These are phyloP conservation scores for Cercis canadensis DNA, from an alignment of 306 rosid species.

Conservation along the genomic window DNA sequence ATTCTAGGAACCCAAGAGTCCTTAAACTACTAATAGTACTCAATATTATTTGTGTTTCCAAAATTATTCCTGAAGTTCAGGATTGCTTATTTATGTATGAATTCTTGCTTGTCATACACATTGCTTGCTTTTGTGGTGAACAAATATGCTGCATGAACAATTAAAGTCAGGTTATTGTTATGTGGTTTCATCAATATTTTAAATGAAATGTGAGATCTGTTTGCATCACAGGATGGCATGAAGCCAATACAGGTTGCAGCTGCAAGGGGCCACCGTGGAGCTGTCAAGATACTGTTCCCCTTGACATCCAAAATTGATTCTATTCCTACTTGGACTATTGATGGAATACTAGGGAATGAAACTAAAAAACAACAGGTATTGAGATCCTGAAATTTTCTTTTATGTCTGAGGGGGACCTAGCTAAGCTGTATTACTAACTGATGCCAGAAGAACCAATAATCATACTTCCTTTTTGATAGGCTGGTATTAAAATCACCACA, in stretches of 20 bases:
- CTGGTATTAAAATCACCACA: conserved; percentile 3
- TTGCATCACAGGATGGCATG: conserved; percentile 74
- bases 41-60: conserved; percentile 26
- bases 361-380: conserved; percentile 68
- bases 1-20: conserved; percentile 9
- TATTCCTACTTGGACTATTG: conserved; percentile 79
- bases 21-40: not conserved
- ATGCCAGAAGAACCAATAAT: too few species aligned
- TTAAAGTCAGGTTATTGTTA: not conserved
- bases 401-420: not conserved
- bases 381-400: conserved; percentile 15
- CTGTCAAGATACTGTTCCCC: conserved; percentile 78
- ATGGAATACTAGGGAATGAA: conserved; percentile 70
- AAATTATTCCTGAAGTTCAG: conserved; percentile 1
- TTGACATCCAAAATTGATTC: conserved; percentile 67
- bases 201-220: conserved; percentile 27
- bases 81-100: not conserved
- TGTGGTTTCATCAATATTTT: conserved; percentile 28
- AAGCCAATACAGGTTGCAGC: conserved; percentile 89
- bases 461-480: conserved; percentile 21
- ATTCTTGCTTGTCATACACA: conserved; percentile 18
- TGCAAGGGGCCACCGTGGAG: conserved; percentile 66
- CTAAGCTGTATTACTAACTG: too few species aligned
- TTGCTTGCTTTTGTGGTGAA: conserved; percentile 20
- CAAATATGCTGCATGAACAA: not conserved